A percentile compares a stretch with the other conserved stretches of the same genome.
These are phyloP conservation scores for Corchorus capsularis DNA, from an alignment of 345 rosid genomes.

Conservation along the genomic window DNA sequence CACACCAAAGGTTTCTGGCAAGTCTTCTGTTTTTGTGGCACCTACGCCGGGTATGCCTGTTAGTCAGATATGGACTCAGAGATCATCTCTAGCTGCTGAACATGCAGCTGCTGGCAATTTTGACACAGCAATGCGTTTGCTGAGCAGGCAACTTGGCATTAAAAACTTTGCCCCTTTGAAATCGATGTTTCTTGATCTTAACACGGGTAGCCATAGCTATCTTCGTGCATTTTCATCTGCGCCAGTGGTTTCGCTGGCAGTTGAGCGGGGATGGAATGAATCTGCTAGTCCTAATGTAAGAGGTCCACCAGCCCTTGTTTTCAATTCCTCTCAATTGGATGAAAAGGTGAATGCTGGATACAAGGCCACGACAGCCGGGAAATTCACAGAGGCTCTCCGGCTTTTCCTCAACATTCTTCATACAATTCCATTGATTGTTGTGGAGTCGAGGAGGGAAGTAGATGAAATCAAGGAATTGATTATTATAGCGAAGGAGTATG, in stretches of 20 bases:
- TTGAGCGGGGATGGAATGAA: constrained; percentile 82
- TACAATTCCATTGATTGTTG: constrained; percentile 87
- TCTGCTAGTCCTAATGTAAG: constrained; percentile 80
- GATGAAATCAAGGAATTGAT: constrained; percentile 91
- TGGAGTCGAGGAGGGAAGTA: constrained; percentile 94
- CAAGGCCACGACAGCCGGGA: constrained; percentile 84
- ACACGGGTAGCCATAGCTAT: constrained; percentile 73
- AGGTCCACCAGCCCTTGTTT: constrained; percentile 81
- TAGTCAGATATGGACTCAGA: constrained; percentile 84
- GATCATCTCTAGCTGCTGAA: constrained; percentile 86
- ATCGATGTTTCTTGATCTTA: constrained; percentile 71
- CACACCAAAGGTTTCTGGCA: constrained; percentile 62
- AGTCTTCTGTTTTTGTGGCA: constrained; percentile 66
- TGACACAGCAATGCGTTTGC: constrained; percentile 87
- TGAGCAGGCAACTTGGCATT: constrained; percentile 86
- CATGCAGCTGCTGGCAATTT: constrained; percentile 92
- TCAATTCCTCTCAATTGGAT: constrained; percentile 74
- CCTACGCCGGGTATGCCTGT: constrained; percentile 89
- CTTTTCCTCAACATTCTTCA: constrained; percentile 77
- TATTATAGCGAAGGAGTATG: constrained; percentile 76
- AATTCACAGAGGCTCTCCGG: constrained; percentile 70
- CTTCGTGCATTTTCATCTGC: constrained; percentile 73
- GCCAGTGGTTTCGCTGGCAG: constrained; percentile 74
- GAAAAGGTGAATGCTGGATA: constrained; percentile 92
- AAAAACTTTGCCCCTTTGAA: constrained; percentile 71